Percentiles rank a stretch among this genome's conserved stretches.
Conservation (phyloP, 2,329 filamentous ascomycete genomes). For the Hymenoscyphus infarciens region DNA sequence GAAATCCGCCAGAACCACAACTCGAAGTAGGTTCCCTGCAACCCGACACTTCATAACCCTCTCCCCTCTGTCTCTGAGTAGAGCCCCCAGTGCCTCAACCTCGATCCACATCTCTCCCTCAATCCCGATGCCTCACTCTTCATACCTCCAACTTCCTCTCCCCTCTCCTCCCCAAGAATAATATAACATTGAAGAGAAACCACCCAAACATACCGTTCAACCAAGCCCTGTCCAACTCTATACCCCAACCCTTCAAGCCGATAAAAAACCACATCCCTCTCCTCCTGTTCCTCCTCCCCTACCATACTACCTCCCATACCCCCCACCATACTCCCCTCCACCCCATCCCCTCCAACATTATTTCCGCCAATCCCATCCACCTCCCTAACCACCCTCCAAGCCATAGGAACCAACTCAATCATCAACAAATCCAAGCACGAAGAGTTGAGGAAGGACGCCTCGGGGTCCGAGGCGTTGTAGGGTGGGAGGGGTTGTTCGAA, state of each 20-base stretch:
- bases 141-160: not conserved
- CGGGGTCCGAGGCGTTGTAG: constrained; percentile 69
- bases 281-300: constrained; percentile 74
- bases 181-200: not conserved
- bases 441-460: constrained; percentile 71
- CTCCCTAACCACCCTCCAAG: constrained; percentile 78
- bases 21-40: not conserved
- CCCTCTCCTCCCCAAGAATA: not conserved
- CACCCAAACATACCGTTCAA: constrained; percentile 66
- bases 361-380: constrained; percentile 20
- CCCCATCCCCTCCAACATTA: constrained; percentile 3
- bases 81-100: not conserved
- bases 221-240: constrained; percentile 85
- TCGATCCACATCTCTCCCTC: not conserved
- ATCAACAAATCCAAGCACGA: constrained; percentile 92
- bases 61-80: not conserved
- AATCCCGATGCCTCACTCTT: not conserved
- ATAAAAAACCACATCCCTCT: constrained; percentile 80
- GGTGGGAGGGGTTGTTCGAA: constrained; percentile 68
- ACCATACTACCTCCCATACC: constrained; percentile 50
- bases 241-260: constrained; percentile 83
- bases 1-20: not conserved
- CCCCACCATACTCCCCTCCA: constrained; percentile 6
- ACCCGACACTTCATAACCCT: not conserved
- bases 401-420: constrained; percentile 94